Evolutionary conservation across 2,329 filamentous ascomycete species (phyloP).

Genomic region (Fusarium scirpi): DNA sequence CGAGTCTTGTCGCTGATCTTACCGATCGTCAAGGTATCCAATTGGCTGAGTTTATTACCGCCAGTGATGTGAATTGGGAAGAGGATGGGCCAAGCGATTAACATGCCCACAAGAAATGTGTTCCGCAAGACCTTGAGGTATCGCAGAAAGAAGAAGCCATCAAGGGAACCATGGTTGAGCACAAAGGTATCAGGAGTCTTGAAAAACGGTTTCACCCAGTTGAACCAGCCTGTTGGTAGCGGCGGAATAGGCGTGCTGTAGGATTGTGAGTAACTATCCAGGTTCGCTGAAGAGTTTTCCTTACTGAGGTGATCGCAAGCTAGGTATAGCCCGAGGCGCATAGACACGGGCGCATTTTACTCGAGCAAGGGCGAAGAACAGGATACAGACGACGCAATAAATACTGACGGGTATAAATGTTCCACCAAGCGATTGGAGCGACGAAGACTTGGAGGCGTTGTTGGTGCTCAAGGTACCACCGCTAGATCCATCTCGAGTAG

Average conservation of each 20-base stretch:
- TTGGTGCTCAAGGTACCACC: constrained; percentile 53
- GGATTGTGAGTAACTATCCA: constrained; percentile 31
- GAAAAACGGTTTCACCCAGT: constrained; percentile 77
- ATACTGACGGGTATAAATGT: constrained; percentile 67
- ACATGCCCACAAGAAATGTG: constrained; percentile 85
- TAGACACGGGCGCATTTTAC: constrained; percentile 65
- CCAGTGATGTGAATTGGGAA: constrained; percentile 90
- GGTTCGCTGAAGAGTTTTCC: constrained; percentile 7
- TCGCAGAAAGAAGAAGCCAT: constrained; percentile 90
- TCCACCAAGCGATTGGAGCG: constrained; percentile 55
- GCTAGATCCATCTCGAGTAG: constrained; percentile 50
- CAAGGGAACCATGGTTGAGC: constrained; percentile 90
- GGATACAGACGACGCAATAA: constrained; percentile 62
- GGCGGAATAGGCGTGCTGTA: constrained; percentile 67
- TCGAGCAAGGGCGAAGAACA: constrained; percentile 63
- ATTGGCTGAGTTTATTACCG: constrained; percentile 70
- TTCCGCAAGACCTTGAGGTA: constrained; percentile 77
- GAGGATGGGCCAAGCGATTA: constrained; percentile 88
- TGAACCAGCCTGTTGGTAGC: constrained; percentile 70
- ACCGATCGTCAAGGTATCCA: constrained; percentile 83
- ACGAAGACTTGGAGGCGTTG: constrained; percentile 51
- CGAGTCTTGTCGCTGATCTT: constrained; percentile 74
- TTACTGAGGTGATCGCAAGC: constrained; percentile 60
- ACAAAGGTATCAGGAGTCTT: constrained; percentile 80
- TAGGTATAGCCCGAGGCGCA: constrained; percentile 63